Evolutionary conservation across 768 basidiomycete species (phyloP), one percentile per base, ranked within the genome.

Genomic region (Phlebiopsis gigantea): DNA sequence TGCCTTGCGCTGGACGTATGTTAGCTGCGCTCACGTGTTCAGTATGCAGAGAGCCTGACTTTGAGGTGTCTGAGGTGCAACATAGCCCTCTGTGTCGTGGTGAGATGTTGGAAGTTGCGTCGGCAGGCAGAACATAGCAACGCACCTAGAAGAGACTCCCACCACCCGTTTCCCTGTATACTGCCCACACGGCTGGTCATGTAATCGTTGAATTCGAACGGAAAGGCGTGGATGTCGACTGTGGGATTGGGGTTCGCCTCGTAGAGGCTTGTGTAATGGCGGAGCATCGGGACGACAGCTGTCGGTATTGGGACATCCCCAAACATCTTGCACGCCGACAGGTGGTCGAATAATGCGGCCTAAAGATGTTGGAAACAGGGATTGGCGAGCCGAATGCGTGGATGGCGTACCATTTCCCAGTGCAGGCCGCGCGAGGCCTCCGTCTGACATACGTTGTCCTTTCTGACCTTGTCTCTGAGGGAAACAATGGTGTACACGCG

Each of bases 231-330:
- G 30, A 51, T 51, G 50, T 51, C 34, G 30, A 51, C 50, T 6
- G 31, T 25, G 6, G 50, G 50, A 10, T 21, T 24, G 1, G 31
- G n/a, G 50, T 24, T 51, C 19, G 5, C 19, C 21, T 30, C 50
- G 30, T 51, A 51, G n/a, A 51, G 31, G 24, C 19, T 34, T 17
- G 50, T 51, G 30, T 51, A 51, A 22, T 51, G 50, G 5, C 29
- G 30, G 21, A 51, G 50, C 50, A 51, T 51, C n/a, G 50, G 50
- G 50, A 51, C 50, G 50, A 51, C 50, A 6, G 50, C 50, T 4
- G 50, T 51, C 31, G 50, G 50, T 21, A 51, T 51, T 5, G 50
- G 50, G 31, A 51, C 50, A 25, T 30, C 19, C 21, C 50, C 50
- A 22, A 41, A 51, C 50, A 51, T 51, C 31, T 51, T 51, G 50